Evolutionary conservation across 2,329 filamentous ascomycete genomes (phyloP), one percentile per base, ranked within the genome.

Genomic region (Conoideocrella luteorostrata): DNA sequence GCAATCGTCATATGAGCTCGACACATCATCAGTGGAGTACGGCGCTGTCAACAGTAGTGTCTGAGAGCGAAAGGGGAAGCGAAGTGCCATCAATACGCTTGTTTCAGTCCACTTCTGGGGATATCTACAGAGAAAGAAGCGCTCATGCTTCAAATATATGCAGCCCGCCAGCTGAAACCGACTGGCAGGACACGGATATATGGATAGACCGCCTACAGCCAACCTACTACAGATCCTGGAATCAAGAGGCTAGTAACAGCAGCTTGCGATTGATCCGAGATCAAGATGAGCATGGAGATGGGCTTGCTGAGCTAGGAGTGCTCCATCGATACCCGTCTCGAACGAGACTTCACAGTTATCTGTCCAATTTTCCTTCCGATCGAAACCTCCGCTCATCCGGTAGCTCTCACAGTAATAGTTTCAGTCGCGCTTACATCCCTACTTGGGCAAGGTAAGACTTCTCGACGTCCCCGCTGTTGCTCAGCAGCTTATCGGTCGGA

Each of bases 251-350:
- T 34, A 50, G 55, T 22, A 51, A 65, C 50, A 51, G 67, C 52
- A 64, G 64, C 21, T 50, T 59, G 7, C 71, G 69, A 34, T 65
- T 73, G 23, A 66, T 83, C 32, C 70, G 71, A 17, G 71, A 83
- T 48, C 71, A 77, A 46, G 80, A 84, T 50, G 80, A 84, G 56
- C 68, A 83, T 50, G 78, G 79, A 4, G 80, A 84, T 53, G 78
- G 78, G 2, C 66, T 84, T 20, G 74, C 77, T 5, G 79, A 83
- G 46, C 65, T 84, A 39, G 69, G 77, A 28, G 64, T 72, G 18
- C 63, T 78, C 20, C 67, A 71, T 15, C 65, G 70, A 39, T 70
- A 74, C 18, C 69, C 76, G 10, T 82, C 79, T 0, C 69, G 76
- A 32, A 68, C 67, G 7, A 71, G 71, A 21, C 59, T 81, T n/a